Base-by-base conservation (phyloP, 352 stramenopile genomes). In the Phytophthora kernoviae region DNA sequence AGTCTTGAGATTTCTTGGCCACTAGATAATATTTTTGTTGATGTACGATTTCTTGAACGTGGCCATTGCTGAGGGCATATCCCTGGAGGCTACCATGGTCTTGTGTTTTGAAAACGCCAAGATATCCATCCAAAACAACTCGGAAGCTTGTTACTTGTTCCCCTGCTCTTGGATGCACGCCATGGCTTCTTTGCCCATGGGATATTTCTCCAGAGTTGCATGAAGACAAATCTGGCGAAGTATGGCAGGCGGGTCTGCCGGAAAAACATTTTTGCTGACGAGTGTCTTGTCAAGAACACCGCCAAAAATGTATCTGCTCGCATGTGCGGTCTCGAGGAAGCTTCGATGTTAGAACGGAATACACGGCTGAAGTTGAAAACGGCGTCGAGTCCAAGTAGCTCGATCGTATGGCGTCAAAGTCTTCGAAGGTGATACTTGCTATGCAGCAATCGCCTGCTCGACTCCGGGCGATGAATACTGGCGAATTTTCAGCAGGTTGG, bases 161-260 rank as follows among this genome's bases (percentile, higher is more conserved):
- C 70, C 65, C 73, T 86, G 70, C 14, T 64, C 58, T 53, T 81
- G 73, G 41, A 86, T 65, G 12, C 75, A 80, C 5, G 56, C 51
- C 24, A 62, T 22, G n/a, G 62, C 41, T 5, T 73, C 65, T 24
- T 68, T 57, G 7, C 36, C 55, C 17, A 71, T 47, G 27, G 40
- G 15, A 62, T 75, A 60, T 9, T 33, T 60, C 17, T 85, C 73
- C 8, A 83, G 15, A 18, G 36, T 40, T 18, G 70, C 68, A 20
- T 84, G 68, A 1, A 70, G 36, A 8, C 76, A 67, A 17, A 84
- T 46, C 12, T 56, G 43, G 8, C 65, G 64, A 4, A 86, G 62
- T 11, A 75, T 61, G 15, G 37, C 41, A 2, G 42, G 37, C 18
- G 73, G 70, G 2, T 43, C 22, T 81, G 73, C 2, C 45, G 45